Evolutionary conservation across 148 eudicot genomes (phyloP), one percentile per base, ranked within the genome.

Genomic region (Chenopodium album): DNA sequence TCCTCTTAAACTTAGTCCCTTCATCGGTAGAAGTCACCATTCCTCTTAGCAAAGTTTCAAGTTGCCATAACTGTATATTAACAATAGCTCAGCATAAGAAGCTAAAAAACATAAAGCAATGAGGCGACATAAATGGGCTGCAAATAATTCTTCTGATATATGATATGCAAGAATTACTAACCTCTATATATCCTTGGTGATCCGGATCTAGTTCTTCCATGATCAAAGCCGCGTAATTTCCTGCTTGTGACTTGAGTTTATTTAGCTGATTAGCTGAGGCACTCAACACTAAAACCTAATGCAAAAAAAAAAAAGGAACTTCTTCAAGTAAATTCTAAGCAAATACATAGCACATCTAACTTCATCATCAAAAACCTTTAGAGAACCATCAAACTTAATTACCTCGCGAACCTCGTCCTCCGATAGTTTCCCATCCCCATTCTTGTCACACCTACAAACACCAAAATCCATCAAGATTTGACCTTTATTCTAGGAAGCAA

Each of bases 151-250:
- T 12, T 41, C 31, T 62, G 5, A 65, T 23, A 17, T 10, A 56
- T 12, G 29, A 73, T n/a, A 23, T 26, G 13, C n/a, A 47, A 26
- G 13, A 1, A 52, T 72, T 69, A 50, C 69, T 54, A 41, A 96
- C 99, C 95, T 97, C 98, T 54, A 97, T 91, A 74, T 89, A 97
- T 54, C 98, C 99, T 31, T 79, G 82, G 63, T 92, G 89, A 79
- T 92, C 95, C 20, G 99, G 98, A 80, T 97, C 99, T 41, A 97
- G 92, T 89, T 93, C 98, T 81, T 97, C 97, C 98, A 97, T 97
- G 89, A 97, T 94, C 78, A 91, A 87, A 82, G 95, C 84, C 74
- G 99, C 99, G 84, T 94, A 92, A n/a, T 83, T 80, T 46, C 88
- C 80, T 19, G 99, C 95, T 72, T 94, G 91, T 84, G 90, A 83